phyloP scores from a whole-genome alignment of 495 filamentous ascomycete species.

The Penicillium canariense region DNA sequence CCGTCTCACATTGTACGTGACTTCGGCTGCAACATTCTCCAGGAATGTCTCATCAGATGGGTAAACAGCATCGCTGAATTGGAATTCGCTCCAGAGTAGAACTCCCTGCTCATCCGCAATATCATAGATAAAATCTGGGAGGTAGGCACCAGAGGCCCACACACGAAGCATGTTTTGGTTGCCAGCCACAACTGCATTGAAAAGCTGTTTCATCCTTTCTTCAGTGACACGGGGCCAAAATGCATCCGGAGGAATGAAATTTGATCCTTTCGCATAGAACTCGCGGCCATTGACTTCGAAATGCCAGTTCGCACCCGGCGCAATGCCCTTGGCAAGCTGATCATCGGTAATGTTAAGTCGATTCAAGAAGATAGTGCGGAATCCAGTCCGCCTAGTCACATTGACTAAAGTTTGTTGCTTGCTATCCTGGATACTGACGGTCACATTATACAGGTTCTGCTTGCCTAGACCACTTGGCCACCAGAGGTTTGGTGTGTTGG shows the following conservation, averaged over 20 bases:
- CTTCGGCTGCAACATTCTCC: slow-evolving; percentile 57
- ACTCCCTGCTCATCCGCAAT: slow-evolving; percentile 64
- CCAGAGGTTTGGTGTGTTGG: slow-evolving; percentile 55
- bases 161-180: slow-evolving; percentile 72
- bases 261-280: slow-evolving; percentile 67
- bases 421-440: slow-evolving; percentile 43
- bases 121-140: slow-evolving; percentile 67
- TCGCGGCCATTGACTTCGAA: slow-evolving; percentile 68
- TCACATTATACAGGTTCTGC: slow-evolving; percentile 60
- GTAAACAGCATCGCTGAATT: slow-evolving; percentile 65
- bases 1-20: slow-evolving; percentile 60
- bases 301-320: slow-evolving; percentile 66
- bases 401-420: slow-evolving; percentile 22
- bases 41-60: slow-evolving; percentile 55
- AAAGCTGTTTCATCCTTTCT: slow-evolving; percentile 51
- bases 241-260: slow-evolving; percentile 64
- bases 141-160: slow-evolving; percentile 64
- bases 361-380: slow-evolving; percentile 67
- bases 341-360: slow-evolving; percentile 56
- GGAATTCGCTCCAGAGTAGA: slow-evolving; percentile 66
- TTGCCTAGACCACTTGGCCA: slow-evolving; percentile 60
- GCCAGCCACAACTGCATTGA: slow-evolving; percentile 54
- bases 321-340: slow-evolving; percentile 55
- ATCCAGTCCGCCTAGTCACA: slow-evolving; percentile 58
- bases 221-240: slow-evolving; percentile 66